phyloP scores from a whole-genome alignment of 345 rosid species.

The Sonneratia caseolaris region DNA sequence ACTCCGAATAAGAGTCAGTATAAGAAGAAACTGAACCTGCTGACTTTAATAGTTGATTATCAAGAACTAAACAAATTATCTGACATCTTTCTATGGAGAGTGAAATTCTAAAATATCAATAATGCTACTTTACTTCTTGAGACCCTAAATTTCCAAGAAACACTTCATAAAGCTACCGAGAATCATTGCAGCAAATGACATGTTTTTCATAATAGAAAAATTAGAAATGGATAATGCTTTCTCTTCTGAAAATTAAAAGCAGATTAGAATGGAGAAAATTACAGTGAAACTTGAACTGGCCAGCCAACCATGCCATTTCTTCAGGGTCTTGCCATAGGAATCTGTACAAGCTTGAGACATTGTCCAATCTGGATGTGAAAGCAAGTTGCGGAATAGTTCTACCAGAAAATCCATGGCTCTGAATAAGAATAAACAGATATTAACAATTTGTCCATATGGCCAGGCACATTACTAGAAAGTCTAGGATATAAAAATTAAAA shows the following conservation, averaged over 20 bases:
- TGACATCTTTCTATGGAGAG: neutral
- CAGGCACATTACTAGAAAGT: neutral
- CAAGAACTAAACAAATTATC: neutral
- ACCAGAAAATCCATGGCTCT: slow-evolving; percentile 97
- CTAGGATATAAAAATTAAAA: neutral
- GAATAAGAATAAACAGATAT: slow-evolving; percentile 9
- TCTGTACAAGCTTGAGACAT: slow-evolving; percentile 85
- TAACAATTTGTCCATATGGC: neutral
- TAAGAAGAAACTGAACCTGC: neutral
- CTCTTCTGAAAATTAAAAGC: neutral
- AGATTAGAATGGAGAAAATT: slow-evolving; percentile 14
- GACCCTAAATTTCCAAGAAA: neutral
- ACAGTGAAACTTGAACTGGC: slow-evolving; percentile 88
- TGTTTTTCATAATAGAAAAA: neutral
- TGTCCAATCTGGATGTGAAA: slow-evolving; percentile 75
- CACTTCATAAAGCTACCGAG: neutral
- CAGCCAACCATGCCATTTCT: slow-evolving; percentile 91
- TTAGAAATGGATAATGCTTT: neutral
- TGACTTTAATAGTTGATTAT: neutral
- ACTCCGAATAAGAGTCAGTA: neutral
- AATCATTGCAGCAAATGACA: neutral
- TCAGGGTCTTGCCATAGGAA: slow-evolving; percentile 77
- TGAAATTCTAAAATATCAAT: neutral
- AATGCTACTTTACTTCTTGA: neutral
- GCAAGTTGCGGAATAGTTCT: slow-evolving; percentile 79